Evolutionary conservation across 2,329 filamentous ascomycete genomes (phyloP), one percentile per base, ranked within the genome.

Genomic region (Xylaria sp.): DNA sequence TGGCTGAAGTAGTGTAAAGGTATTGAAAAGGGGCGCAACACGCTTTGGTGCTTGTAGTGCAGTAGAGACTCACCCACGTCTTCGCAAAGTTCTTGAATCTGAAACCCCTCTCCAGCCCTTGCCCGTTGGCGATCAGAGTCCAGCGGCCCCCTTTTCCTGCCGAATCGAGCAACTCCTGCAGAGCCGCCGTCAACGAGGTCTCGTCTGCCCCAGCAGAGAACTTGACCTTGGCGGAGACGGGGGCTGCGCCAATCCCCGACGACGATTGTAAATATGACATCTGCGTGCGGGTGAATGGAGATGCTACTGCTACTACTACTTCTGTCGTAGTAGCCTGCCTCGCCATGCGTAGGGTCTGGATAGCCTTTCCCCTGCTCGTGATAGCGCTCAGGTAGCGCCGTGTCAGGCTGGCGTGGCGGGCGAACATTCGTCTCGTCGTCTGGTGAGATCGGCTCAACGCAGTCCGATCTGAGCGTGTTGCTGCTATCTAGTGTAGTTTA

Each of bases 71-170:
- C 72, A 90, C 88, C 89, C 89, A 91, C 8, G 88, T 88, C 81
- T 88, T 90, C 44, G 86, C 83, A 78, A 91, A 91, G 1, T 84
- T 89, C 81, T 89, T 89, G 76, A 91, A 91, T 75, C 82, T 87
- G 77, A 91, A 90, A 64, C 80, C 83, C 62, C 89, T 83, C 79
- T 91, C 87, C 1, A 91, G 73, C 0, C 86, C 89, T 63, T 84
- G 82, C 10, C 87, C 88, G 54, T 82, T 80, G 1, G 81, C 76
- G 2, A 83, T 81, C 41, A 91, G 75, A 2, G 78, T 74, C 89
- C 89, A 91, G 60, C 80, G 82, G 1, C 81, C 80, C 50, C 77
- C 75, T 46, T 57, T 60, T 13, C 60, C 69, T 23, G 74, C 72
- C 48, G 64, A 78, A 69, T 67, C 77, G 76, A 78, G 79, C 65